phyloP scores from a whole-genome alignment of 164 flowering plant genomes.

The Magnolia officinalis region DNA sequence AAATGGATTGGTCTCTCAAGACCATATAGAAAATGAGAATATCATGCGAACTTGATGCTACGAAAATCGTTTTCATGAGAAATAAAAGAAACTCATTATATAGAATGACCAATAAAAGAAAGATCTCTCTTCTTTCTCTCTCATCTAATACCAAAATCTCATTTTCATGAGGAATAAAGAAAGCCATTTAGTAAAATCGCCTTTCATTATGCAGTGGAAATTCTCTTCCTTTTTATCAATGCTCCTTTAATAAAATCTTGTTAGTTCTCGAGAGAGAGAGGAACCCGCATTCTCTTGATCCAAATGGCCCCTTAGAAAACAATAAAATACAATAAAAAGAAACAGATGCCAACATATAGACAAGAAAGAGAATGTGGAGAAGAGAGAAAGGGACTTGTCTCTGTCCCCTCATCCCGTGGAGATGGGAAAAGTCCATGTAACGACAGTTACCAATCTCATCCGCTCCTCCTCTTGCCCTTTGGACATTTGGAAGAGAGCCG shows the following conservation, averaged over 20 bases:
- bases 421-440: neutral
- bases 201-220: neutral
- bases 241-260: no score
- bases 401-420: neutral
- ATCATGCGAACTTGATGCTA: neutral
- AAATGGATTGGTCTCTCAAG: neutral
- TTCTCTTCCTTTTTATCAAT: neutral
- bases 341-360: neutral
- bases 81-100: neutral
- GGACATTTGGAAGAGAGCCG: conserved; percentile 3
- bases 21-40: neutral
- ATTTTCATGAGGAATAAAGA: neutral
- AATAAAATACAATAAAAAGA: neutral
- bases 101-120: neutral
- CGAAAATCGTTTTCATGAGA: neutral
- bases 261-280: no score
- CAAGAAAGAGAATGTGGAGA: conserved; percentile 2
- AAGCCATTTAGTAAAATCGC: neutral
- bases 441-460: conserved; percentile 5
- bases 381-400: conserved; percentile 7
- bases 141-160: neutral
- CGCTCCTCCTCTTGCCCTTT: neutral
- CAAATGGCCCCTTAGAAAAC: neutral
- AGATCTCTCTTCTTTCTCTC: neutral
- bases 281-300: neutral